phyloP scores from a whole-genome alignment of 306 rosid species.

The Vicia faba region DNA sequence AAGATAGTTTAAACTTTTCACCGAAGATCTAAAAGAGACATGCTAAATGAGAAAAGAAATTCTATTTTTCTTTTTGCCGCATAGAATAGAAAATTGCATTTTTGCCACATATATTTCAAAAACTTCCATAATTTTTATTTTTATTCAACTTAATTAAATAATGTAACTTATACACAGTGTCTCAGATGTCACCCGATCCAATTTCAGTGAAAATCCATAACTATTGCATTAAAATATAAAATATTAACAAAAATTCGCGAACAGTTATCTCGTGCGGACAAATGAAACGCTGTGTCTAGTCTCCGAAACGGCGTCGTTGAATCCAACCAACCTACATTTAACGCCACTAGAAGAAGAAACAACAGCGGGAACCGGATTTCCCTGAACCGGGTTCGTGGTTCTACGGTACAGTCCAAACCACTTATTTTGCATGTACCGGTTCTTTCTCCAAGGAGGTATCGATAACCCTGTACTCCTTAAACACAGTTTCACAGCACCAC shows the following conservation, averaged over 20 bases:
- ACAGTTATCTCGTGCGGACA: constrained; percentile 42
- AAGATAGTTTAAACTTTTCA: no score
- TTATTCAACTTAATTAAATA: no score
- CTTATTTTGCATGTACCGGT: constrained; percentile 73
- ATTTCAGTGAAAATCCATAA: no score
- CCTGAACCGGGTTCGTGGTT: constrained; percentile 55
- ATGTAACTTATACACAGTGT: no score
- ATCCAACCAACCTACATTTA: constrained; percentile 60
- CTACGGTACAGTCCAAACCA: constrained; percentile 77
- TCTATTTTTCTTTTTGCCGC: no score
- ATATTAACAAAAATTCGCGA: not conserved
- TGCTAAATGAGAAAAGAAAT: no score
- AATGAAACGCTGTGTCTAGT: not conserved
- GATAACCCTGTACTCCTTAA: constrained; percentile 50
- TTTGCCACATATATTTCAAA: no score
- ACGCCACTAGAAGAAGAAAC: not conserved
- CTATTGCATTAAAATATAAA: not conserved
- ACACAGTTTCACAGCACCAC: constrained; percentile 61
- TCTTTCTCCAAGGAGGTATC: constrained; percentile 86
- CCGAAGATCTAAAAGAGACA: no score
- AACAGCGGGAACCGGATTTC: constrained; percentile 23
- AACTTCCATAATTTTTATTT: no score
- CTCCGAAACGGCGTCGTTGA: constrained; percentile 40
- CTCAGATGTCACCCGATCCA: no score
- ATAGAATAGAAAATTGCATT: no score